Conservation (phyloP, 306 rosid species). For the Sicyos baderoa region DNA sequence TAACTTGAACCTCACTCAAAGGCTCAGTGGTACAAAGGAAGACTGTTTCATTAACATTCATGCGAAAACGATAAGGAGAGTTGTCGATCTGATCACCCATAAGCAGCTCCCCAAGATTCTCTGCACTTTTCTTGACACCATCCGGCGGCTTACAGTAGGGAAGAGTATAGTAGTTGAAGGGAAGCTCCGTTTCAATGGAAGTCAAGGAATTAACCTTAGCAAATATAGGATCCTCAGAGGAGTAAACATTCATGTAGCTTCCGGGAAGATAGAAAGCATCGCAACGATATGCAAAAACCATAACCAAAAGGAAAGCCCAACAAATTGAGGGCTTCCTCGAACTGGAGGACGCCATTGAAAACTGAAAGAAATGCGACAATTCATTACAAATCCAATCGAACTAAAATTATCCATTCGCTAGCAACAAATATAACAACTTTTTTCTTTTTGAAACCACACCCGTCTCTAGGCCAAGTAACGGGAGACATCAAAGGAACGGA, state of each 20-base stretch:
- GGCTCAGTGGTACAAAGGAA: constrained; percentile 58
- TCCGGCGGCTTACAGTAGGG: constrained; percentile 60
- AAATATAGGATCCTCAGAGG: constrained; percentile 39
- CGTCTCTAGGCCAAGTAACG: no score
- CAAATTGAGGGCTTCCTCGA: constrained; percentile 22
- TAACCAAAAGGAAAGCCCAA: constrained; percentile 19
- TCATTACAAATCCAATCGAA: neutral
- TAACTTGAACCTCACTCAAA: constrained; percentile 61
- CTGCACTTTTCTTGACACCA: constrained; percentile 76
- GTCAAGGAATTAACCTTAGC: constrained; percentile 90
- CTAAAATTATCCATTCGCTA: neutral
- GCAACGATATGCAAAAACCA: constrained; percentile 28
- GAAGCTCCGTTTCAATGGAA: constrained; percentile 92
- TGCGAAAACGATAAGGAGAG: constrained; percentile 67
- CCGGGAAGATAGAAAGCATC: constrained; percentile 86
- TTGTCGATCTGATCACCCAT: constrained; percentile 91
- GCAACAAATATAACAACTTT: neutral
- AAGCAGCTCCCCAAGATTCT: constrained; percentile 88
- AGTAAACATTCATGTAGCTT: constrained; percentile 82
- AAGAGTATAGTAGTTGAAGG: constrained; percentile 78
- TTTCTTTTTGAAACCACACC: no score
- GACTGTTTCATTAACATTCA: constrained; percentile 64
- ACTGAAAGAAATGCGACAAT: constrained; percentile 8
- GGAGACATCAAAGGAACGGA: no score
- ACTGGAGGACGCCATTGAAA: constrained; percentile 24